These are phyloP conservation scores for Aegilops sharonensis DNA, from an alignment of 176 grass and related monocot species.

Conservation along the genomic window DNA sequence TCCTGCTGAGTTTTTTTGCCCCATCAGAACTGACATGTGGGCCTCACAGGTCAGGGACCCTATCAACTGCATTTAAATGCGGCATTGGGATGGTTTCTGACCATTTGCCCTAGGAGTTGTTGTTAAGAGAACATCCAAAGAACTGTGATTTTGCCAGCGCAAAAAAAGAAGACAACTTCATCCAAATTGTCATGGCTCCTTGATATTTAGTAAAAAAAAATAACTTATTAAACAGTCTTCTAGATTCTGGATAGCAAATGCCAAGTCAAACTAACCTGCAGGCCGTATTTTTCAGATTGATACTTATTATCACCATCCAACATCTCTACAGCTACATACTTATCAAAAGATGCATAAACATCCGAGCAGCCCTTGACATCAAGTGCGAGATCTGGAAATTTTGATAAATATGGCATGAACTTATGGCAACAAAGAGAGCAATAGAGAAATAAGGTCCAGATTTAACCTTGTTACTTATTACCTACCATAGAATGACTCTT, in stretches of 20 bases:
- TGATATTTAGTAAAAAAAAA: background rate
- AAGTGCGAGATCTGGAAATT: constrained; percentile 59
- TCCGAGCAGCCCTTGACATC: constrained; percentile 80
- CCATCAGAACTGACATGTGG: background rate
- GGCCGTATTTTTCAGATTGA: constrained; percentile 69
- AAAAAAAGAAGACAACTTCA: background rate
- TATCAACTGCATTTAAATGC: background rate
- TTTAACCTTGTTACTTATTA: constrained; percentile 28
- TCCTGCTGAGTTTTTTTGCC: background rate
- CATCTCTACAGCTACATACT: constrained; percentile 75
- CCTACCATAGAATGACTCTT: constrained; percentile 86
- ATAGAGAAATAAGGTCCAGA: background rate
- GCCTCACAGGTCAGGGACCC: background rate
- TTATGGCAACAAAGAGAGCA: constrained; percentile 11
- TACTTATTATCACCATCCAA: constrained; percentile 82
- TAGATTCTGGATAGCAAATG: constrained; percentile 2
- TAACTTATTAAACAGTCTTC: background rate
- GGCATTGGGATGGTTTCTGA: background rate
- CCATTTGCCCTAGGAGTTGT: background rate
- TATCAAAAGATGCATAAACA: constrained; percentile 86
- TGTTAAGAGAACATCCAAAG: no score
- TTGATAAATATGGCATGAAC: background rate
- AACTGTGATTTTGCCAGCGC: background rate
- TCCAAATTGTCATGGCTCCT: background rate
- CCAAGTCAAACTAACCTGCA: constrained; percentile 50